Conservation (phyloP, 2,329 filamentous ascomycete genomes). For the Raffaelea arxii region DNA sequence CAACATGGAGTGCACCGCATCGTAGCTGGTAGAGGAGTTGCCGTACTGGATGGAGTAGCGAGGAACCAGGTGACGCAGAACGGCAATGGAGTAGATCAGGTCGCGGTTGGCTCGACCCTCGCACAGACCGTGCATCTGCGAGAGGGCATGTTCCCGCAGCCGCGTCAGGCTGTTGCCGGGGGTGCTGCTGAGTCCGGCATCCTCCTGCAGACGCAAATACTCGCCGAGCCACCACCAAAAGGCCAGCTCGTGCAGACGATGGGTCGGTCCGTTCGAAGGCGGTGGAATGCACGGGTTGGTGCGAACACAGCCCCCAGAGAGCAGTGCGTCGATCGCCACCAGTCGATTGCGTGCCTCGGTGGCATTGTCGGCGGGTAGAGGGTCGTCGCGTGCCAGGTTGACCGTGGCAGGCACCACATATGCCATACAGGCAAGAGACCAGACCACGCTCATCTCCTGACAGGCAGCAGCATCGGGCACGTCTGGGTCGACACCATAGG, state of each 20-base stretch:
- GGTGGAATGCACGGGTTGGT: conserved; percentile 45
- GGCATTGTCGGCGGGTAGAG: conserved; percentile 48
- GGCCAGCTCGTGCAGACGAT: conserved; percentile 54
- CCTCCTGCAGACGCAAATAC: conserved; percentile 53
- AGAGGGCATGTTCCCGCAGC: conserved; percentile 54
- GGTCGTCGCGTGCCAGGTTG: conserved; percentile 21
- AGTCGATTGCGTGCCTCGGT: conserved; percentile 60
- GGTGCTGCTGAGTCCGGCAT: conserved; percentile 42
- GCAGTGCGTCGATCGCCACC: conserved; percentile 63
- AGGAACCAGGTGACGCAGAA: conserved; percentile 65
- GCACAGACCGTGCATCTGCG: conserved; percentile 57
- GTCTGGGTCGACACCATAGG: conserved; percentile 15
- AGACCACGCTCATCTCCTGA: conserved; percentile 50
- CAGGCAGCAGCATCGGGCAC: conserved; percentile 44
- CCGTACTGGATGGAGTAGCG: too few relatives aligned
- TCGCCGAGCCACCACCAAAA: conserved; percentile 77
- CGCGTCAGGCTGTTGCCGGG: conserved; percentile 26
- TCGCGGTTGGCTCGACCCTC: conserved; percentile 80
- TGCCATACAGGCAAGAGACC: conserved; percentile 45
- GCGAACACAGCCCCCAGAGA: conserved; percentile 60
- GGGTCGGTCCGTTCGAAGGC: conserved; percentile 39
- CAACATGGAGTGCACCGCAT: too few relatives aligned
- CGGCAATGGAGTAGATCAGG: conserved; percentile 79
- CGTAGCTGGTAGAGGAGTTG: too few relatives aligned
- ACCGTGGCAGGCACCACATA: conserved; percentile 27